These are phyloP conservation scores for Colletotrichum gloeosporioides DNA, from an alignment of 2,329 filamentous ascomycete species.

Conservation along the genomic window DNA sequence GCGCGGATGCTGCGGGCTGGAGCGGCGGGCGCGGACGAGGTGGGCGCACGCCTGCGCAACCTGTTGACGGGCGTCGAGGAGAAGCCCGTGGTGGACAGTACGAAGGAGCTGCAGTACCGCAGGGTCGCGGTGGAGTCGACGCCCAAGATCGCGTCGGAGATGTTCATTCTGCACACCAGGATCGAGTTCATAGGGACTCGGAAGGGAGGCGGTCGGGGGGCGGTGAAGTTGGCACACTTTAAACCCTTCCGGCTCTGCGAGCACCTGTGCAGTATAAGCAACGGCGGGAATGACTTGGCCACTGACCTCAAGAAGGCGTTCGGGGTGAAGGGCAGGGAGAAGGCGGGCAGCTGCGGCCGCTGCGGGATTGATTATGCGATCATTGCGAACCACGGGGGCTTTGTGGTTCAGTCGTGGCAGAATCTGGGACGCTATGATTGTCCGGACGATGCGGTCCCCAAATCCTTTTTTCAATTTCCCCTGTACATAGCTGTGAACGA, in stretches of 20 bases:
- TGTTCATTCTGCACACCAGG: neutral
- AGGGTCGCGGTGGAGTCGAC: accelerated
- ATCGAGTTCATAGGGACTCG: neutral
- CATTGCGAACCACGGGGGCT: neutral
- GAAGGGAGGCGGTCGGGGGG: neutral
- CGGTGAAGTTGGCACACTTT: neutral
- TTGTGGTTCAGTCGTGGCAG: neutral
- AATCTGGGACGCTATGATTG: neutral
- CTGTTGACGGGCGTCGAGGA: neutral
- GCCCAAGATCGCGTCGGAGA: neutral
- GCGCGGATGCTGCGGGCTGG: neutral
- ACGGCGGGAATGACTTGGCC: neutral
- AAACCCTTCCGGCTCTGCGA: neutral
- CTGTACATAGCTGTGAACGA: neutral
- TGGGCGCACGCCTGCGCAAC: accelerated
- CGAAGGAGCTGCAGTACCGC: neutral
- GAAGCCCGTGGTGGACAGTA: neutral
- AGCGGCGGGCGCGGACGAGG: neutral
- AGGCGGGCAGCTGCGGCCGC: neutral
- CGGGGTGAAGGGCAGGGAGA: neutral
- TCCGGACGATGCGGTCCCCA: neutral
- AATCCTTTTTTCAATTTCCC: neutral
- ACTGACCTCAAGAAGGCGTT: neutral
- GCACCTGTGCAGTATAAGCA: neutral
- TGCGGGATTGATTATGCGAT: neutral